Base-by-base conservation (phyloP, 306 rosid species). In the Vicia sativa region DNA sequence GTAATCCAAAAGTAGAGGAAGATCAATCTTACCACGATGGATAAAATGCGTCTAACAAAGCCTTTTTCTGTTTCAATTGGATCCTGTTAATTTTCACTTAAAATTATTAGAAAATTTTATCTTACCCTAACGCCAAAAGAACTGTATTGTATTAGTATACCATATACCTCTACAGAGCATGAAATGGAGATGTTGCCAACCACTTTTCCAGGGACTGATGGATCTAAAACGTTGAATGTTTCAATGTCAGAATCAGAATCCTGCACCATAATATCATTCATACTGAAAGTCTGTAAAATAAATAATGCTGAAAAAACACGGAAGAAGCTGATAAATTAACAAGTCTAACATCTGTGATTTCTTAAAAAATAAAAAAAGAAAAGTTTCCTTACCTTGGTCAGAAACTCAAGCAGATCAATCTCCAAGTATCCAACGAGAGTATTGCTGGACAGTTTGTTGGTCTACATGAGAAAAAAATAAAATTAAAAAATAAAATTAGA, bases 361-460 rank as follows among this genome's bases (percentile, higher is more conserved):
- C 7, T 23, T 21, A 1, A 70, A 9, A 57, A 43, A 16, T 25
- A 2, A 3, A 38, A 68, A 12, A 9, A 62, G 10, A 5, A 68
- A 71, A 39, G 44, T 79, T 66, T 59, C 56, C 90, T 86, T 68
- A 85, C 98, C 89, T 74, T 74, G 54, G 87, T 38, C 67, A 93
- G 82, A 82, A 83, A 88, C 58, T 93, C 97, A 73, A 93, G 85
- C 25, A 93, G 93, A 86, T 90, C 89, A 69, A 93, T 70, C 79
- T 93, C 98, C 73, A 96, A 82, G 77, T 83, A 93, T 78, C 98
- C 98, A 42, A 90, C 80, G 69, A 93, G 86, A 59, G 81, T 86
- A 86, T 85, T 93, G 63, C 87, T 74, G 72, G 96, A 80, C 65
- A 93, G 13, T 79, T 73, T 93, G 75, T 93, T 93, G 44, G 98